phyloP scores from a whole-genome alignment of 495 filamentous ascomycete species.

The Trichoderma orchidacearum region DNA sequence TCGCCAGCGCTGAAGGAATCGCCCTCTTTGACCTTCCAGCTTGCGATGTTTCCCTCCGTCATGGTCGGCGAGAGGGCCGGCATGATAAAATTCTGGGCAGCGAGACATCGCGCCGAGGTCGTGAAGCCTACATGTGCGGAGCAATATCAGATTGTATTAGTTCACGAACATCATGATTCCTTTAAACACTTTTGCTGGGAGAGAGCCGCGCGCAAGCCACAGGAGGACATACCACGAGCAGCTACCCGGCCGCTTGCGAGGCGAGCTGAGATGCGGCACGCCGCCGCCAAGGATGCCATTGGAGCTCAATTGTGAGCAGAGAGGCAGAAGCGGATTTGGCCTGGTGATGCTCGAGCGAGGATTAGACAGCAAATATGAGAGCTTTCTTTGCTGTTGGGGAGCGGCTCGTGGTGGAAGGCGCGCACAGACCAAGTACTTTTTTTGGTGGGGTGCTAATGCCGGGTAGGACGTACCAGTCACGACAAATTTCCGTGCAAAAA shows the following conservation, averaged over 20 bases:
- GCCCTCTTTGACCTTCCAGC: conserved; percentile 67
- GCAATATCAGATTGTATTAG: background rate
- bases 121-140: conserved; percentile 42
- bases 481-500: background rate
- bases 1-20: conserved; percentile 65
- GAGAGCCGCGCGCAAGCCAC: background rate
- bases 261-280: conserved; percentile 1
- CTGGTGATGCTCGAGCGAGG: background rate
- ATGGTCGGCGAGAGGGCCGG: conserved; percentile 77
- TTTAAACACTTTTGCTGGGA: conserved; percentile 36
- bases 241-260: background rate
- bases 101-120: conserved; percentile 40
- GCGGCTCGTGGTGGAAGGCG: background rate
- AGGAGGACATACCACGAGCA: background rate
- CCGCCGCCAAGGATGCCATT: conserved; percentile 3
- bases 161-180: conserved; percentile 32
- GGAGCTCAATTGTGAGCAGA: background rate
- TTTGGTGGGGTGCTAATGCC: background rate
- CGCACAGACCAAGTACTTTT: conserved; percentile 2
- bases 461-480: background rate
- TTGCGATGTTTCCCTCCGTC: conserved; percentile 72
- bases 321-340: background rate
- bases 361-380: background rate
- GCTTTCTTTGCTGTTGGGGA: conserved; percentile 1
- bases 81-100: conserved; percentile 72